These are phyloP conservation scores for Penicillium diatomitis DNA, from an alignment of 495 filamentous ascomycete genomes.

Conservation along the genomic window DNA sequence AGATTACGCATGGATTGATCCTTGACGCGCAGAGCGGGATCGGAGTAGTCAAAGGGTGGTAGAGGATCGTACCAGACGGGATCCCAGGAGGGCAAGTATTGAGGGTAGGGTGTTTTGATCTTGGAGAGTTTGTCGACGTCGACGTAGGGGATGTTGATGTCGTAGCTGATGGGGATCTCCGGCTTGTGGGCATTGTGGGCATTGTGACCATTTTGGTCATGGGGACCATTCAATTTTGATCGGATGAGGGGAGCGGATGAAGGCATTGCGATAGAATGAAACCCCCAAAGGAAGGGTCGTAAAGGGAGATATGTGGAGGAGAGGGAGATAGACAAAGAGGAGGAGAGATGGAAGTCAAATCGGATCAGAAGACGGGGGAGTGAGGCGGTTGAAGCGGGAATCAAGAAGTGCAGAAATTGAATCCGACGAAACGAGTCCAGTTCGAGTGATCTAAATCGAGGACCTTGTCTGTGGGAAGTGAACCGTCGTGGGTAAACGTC, in stretches of 20 bases:
- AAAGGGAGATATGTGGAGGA: background rate
- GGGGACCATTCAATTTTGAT: slow-evolving; percentile 17
- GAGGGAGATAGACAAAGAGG: no score
- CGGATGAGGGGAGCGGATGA: slow-evolving; percentile 28
- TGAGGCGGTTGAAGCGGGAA: background rate
- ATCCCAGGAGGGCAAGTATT: slow-evolving; percentile 58
- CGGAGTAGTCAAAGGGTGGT: slow-evolving; percentile 48
- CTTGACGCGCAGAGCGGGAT: slow-evolving; percentile 47
- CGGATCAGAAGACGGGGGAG: no score
- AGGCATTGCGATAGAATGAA: slow-evolving; percentile 18
- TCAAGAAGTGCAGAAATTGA: no score
- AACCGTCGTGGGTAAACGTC: no score
- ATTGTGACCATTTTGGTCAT: background rate
- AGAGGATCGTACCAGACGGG: slow-evolving; percentile 51
- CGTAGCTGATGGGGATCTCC: slow-evolving; percentile 42
- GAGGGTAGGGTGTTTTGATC: slow-evolving; percentile 43
- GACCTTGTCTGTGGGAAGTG: no score
- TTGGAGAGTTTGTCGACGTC: slow-evolving; percentile 31
- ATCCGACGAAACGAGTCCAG: no score
- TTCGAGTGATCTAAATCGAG: no score
- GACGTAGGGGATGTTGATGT: slow-evolving; percentile 49
- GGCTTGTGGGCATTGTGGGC: slow-evolving; percentile 17
- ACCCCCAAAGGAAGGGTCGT: background rate
- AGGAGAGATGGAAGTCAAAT: background rate
- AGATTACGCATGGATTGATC: slow-evolving; percentile 51